Percentiles rank a stretch among this genome's conserved stretches.
Evolutionary conservation across 345 rosid genomes (phyloP).

Genomic region (Cochlearia excelsa): DNA sequence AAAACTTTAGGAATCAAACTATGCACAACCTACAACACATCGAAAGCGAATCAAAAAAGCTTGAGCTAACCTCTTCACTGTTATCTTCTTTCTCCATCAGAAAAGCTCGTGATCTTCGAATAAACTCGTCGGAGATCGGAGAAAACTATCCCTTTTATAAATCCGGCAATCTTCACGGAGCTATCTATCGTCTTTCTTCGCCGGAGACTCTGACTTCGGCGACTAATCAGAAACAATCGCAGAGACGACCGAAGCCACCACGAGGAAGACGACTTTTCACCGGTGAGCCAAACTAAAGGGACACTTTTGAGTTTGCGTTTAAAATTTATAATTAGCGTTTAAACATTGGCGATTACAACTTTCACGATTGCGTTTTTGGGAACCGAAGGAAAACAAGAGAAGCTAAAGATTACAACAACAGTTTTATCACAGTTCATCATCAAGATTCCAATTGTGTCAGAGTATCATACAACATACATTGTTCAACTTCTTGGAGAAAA

Average conservation of each 20-base stretch:
- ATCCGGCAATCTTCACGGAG: slow-evolving; percentile 3
- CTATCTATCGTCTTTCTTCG: not conserved
- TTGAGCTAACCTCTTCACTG: slow-evolving; percentile 28
- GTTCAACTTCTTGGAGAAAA: slow-evolving; percentile 18
- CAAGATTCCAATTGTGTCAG: slow-evolving; percentile 27
- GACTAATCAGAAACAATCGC: slow-evolving; percentile 12
- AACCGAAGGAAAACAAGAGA: too few relatives aligned
- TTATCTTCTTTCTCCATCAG: slow-evolving; percentile 25
- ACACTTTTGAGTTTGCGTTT: not conserved
- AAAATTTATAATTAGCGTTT: not conserved
- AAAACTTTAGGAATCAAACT: slow-evolving; percentile 14
- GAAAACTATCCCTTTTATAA: not conserved
- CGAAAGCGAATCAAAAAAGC: slow-evolving; percentile 10
- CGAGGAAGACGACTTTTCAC: slow-evolving; percentile 15
- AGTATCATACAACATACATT: slow-evolving; percentile 29
- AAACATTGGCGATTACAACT: not conserved
- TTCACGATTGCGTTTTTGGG: slow-evolving; percentile 4
- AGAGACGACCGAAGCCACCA: slow-evolving; percentile 12
- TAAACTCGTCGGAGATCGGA: slow-evolving; percentile 1
- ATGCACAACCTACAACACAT: slow-evolving; percentile 1
- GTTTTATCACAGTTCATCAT: slow-evolving; percentile 19
- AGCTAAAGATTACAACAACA: slow-evolving; percentile 25
- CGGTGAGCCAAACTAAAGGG: not conserved
- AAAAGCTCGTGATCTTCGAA: not conserved
- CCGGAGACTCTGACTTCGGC: slow-evolving; percentile 9